Percentiles rank a stretch among this genome's conserved stretches.
Conservation (phyloP, 495 filamentous ascomycete species). For the Penicillium coffeae region DNA sequence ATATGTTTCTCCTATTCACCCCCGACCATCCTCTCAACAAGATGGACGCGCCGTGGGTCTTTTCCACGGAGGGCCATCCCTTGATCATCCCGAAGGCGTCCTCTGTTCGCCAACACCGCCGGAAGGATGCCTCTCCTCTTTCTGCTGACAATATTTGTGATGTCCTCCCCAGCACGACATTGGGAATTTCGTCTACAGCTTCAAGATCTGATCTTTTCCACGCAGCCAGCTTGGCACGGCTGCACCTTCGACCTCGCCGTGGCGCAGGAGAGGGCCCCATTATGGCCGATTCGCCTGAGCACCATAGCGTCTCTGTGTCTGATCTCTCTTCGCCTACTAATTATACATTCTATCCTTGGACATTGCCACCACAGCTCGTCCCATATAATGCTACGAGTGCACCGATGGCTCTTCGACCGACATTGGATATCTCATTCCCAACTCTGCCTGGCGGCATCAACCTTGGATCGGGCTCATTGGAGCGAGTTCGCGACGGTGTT, state of each 20-base stretch:
- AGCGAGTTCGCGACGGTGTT: conserved; percentile 69
- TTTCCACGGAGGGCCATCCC: conserved; percentile 94
- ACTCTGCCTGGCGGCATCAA: conserved; percentile 53
- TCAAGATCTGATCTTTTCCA: conserved; percentile 87
- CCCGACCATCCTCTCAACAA: conserved; percentile 81
- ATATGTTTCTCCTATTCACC: conserved; percentile 87
- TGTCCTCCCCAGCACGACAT: conserved; percentile 48
- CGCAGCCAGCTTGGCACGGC: conserved; percentile 77
- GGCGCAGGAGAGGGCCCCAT: conserved; percentile 51
- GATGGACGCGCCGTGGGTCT: conserved; percentile 82
- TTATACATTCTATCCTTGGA: conserved; percentile 91
- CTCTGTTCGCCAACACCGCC: conserved; percentile 8
- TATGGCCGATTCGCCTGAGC: conserved; percentile 45
- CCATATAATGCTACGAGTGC: conserved; percentile 71
- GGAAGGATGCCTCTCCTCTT: conserved; percentile 7
- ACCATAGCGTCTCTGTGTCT: conserved; percentile 52
- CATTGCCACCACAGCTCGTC: conserved; percentile 68
- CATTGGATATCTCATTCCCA: conserved; percentile 80
- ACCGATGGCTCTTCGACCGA: conserved; percentile 55
- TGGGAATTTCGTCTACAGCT: conserved; percentile 75
- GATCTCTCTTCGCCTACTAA: conserved; percentile 65
- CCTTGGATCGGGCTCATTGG: conserved; percentile 49
- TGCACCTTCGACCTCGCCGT: conserved; percentile 67
- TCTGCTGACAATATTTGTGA: conserved; percentile 48
- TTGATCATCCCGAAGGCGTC: conserved; percentile 69